Percentiles rank a stretch among this genome's conserved stretches.
Conservation (phyloP, 306 rosid species). For the Cicer chorassanicum region DNA sequence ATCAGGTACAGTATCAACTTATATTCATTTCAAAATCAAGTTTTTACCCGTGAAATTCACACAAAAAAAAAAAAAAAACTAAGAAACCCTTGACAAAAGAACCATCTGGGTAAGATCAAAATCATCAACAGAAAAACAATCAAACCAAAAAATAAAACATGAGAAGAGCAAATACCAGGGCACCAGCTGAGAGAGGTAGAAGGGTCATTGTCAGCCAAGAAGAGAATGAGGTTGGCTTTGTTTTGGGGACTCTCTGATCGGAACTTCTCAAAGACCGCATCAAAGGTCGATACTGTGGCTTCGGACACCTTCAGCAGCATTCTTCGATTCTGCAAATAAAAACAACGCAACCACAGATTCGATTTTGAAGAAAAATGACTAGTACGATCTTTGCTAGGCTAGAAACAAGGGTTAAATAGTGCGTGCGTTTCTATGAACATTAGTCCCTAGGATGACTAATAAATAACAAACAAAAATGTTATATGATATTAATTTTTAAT, state of each 20-base stretch:
- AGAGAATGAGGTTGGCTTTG: constrained; percentile 75
- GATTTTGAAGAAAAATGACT: too few species aligned
- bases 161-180: constrained; percentile 58
- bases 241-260: constrained; percentile 60
- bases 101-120: background rate
- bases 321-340: constrained; percentile 31
- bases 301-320: constrained; percentile 70
- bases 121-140: background rate
- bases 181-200: constrained; percentile 91
- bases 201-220: constrained; percentile 86
- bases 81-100: background rate
- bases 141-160: background rate
- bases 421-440: too few species aligned
- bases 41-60: background rate
- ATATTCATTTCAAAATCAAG: background rate
- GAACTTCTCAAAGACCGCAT: constrained; percentile 66
- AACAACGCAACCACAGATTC: too few species aligned
- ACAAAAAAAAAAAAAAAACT: background rate
- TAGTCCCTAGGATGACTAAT: too few species aligned
- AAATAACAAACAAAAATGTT: too few species aligned
- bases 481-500: too few species aligned
- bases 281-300: constrained; percentile 68
- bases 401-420: too few species aligned
- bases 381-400: too few species aligned
- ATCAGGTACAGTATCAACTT: background rate